phyloP scores from a whole-genome alignment of 805 yeast species.

The Clavispora phyllophila region DNA sequence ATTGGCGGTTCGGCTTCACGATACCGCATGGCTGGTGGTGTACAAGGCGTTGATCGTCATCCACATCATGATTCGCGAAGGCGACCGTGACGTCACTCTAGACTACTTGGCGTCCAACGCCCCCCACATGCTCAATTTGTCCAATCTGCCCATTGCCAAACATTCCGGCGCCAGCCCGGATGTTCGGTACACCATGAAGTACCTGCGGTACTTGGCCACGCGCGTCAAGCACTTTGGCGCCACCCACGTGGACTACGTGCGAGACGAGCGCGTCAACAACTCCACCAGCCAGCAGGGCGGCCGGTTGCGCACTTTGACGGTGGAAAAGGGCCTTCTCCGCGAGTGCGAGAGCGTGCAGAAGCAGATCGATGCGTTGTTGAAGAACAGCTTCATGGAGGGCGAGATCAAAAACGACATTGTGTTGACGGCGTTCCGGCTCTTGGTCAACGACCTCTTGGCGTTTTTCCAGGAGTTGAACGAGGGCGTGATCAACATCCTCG shows the following conservation, averaged over 20 bases:
- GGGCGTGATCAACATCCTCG: slow-evolving; percentile 90
- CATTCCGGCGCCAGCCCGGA: slow-evolving; percentile 41
- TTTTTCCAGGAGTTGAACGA: slow-evolving; percentile 89
- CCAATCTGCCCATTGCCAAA: slow-evolving; percentile 33
- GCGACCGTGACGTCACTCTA: slow-evolving; percentile 72
- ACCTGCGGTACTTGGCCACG: slow-evolving; percentile 63
- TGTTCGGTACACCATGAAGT: slow-evolving; percentile 53
- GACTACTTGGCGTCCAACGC: slow-evolving; percentile 46
- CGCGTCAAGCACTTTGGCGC: slow-evolving; percentile 67
- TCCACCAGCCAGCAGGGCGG: slow-evolving; percentile 47
- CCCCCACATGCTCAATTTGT: slow-evolving; percentile 46
- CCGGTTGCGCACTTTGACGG: slow-evolving; percentile 56
- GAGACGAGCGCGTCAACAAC: slow-evolving; percentile 53
- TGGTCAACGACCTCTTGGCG: slow-evolving; percentile 84
- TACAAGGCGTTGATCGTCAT: slow-evolving; percentile 80
- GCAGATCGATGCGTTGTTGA: slow-evolving; percentile 71
- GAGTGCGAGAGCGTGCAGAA: slow-evolving; percentile 81
- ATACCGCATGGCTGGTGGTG: slow-evolving; percentile 86
- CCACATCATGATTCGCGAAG: slow-evolving; percentile 91
- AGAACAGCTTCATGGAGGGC: slow-evolving; percentile 68
- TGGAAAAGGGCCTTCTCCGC: slow-evolving; percentile 76
- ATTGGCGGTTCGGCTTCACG: slow-evolving; percentile 58
- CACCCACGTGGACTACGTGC: slow-evolving; percentile 70
- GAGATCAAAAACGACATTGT: slow-evolving; percentile 83
- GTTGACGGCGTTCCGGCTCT: slow-evolving; percentile 76